A percentile compares a stretch with the other conserved stretches of the same genome.
Evolutionary conservation across 352 stramenopile genomes (phyloP).

Genomic region (Proteromonas lacertae): DNA sequence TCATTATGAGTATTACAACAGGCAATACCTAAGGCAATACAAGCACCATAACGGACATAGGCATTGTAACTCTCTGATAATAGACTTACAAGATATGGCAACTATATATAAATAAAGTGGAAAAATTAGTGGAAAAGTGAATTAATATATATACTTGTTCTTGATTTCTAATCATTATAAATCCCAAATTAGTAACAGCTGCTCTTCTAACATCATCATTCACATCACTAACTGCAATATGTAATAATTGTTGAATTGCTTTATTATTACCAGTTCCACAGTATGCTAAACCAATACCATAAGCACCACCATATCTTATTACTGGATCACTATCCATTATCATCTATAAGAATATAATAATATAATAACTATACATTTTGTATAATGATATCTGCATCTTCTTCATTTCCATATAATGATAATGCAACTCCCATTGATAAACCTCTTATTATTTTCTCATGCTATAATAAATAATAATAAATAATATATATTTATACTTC

Average conservation of each 20-base stretch:
- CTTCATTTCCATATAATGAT: constrained; percentile 43
- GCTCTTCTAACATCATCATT: constrained; percentile 88
- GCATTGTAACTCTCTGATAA: constrained; percentile 97
- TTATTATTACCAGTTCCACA: constrained; percentile 82
- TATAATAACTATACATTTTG: constrained; percentile 70
- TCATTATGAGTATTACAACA: constrained; percentile 77
- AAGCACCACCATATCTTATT: constrained; percentile 88
- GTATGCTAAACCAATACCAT: constrained; percentile 81
- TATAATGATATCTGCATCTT: constrained; percentile 2
- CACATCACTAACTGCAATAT: constrained; percentile 90
- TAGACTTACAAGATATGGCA: constrained; percentile 43
- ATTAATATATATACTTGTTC: too few relatives aligned
- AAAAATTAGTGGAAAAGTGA: too few relatives aligned
- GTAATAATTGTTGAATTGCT: constrained; percentile 70
- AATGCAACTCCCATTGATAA: constrained; percentile 87
- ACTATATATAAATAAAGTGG: too few relatives aligned
- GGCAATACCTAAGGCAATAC: constrained; percentile 86
- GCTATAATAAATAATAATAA: too few relatives aligned
- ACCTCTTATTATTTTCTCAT: constrained; percentile 97
- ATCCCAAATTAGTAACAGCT: constrained; percentile 75
- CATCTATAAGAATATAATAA: constrained; percentile 82
- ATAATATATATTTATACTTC: too few relatives aligned
- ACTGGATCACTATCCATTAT: constrained; percentile 78
- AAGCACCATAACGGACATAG: constrained; percentile 91
- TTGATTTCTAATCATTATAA: constrained; percentile 85